Evolutionary conservation across 2,329 filamentous ascomycete genomes (phyloP).

Genomic region (Hypoxylon sp.): DNA sequence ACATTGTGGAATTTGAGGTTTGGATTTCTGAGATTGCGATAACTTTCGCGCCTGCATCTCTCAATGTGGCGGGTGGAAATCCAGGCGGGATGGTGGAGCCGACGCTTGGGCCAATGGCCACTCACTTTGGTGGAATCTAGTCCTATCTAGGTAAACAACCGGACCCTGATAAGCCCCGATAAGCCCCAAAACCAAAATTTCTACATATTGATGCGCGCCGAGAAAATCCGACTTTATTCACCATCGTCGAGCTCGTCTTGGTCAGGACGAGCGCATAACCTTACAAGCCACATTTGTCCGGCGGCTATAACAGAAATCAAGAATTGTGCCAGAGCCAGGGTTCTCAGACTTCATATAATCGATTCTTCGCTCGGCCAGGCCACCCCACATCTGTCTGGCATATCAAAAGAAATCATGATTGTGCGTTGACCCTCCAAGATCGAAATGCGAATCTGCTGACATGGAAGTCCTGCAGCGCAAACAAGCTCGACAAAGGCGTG

Average conservation of each 20-base stretch:
- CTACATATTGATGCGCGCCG: conserved; percentile 21
- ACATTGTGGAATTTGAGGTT: conserved; percentile 46
- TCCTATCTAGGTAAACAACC: conserved; percentile 17
- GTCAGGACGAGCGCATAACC: not conserved
- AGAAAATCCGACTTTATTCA: conserved; percentile 22
- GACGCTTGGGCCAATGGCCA: conserved; percentile 28
- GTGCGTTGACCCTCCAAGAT: conserved; percentile 23
- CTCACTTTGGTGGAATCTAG: not conserved
- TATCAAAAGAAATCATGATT: conserved; percentile 40
- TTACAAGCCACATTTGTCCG: not conserved
- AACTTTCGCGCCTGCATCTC: conserved; percentile 43
- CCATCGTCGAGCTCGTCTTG: not conserved
- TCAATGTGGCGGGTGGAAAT: conserved; percentile 41
- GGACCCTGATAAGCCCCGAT: conserved; percentile 29
- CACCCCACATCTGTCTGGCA: not conserved
- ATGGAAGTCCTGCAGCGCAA: conserved; percentile 62
- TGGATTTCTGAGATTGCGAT: conserved; percentile 42
- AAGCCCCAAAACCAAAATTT: conserved; percentile 35
- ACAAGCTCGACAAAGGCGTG: conserved; percentile 82
- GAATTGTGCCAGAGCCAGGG: not conserved
- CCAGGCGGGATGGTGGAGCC: conserved; percentile 38
- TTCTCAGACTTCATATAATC: not conserved
- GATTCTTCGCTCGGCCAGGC: not conserved
- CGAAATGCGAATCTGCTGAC: conserved; percentile 32
- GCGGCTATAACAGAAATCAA: not conserved